Evolutionary conservation across 2,329 filamentous ascomycete species (phyloP).

Genomic region (Colletotrichum eremochloae): DNA sequence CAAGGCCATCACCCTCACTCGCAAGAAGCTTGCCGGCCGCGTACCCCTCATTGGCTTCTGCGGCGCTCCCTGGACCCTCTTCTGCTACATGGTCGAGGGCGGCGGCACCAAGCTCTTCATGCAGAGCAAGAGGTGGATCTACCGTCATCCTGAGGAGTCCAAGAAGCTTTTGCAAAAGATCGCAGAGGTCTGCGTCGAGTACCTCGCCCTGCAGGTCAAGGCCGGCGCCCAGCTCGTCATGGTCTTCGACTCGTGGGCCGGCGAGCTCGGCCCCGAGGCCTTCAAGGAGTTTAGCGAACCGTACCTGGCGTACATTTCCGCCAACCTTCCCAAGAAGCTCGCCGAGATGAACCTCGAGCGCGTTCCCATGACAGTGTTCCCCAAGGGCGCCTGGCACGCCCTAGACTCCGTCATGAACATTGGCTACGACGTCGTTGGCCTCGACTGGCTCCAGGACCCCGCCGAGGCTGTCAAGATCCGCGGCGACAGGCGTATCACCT

Average conservation of each 20-base stretch:
- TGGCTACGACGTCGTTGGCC: slow-evolving; percentile 92
- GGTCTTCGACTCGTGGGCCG: slow-evolving; percentile 99
- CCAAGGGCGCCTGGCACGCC: slow-evolving; percentile 97
- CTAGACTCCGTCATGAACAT: slow-evolving; percentile 88
- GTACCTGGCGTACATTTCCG: slow-evolving; percentile 86
- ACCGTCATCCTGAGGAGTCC: slow-evolving; percentile 84
- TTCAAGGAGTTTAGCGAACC: slow-evolving; percentile 91
- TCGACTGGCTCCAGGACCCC: slow-evolving; percentile 96
- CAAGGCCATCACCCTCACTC: slow-evolving; percentile 91
- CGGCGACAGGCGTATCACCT: slow-evolving; percentile 77
- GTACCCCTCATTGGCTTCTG: slow-evolving; percentile 97
- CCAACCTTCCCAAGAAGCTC: slow-evolving; percentile 81
- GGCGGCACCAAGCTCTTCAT: slow-evolving; percentile 96
- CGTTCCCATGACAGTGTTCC: slow-evolving; percentile 98
- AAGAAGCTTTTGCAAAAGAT: slow-evolving; percentile 91
- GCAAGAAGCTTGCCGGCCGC: slow-evolving; percentile 86
- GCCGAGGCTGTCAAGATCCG: slow-evolving; percentile 86
- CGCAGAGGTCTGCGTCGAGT: slow-evolving; percentile 93
- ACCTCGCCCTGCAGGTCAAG: slow-evolving; percentile 90
- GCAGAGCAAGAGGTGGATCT: slow-evolving; percentile 96
- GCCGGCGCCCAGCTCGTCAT: slow-evolving; percentile 96
- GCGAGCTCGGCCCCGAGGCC: slow-evolving; percentile 85
- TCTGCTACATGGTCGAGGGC: slow-evolving; percentile 99
- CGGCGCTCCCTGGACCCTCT: slow-evolving; percentile 94
- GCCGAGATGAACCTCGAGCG: slow-evolving; percentile 79